Evolutionary conservation across 2,329 filamentous ascomycete genomes (phyloP).

Genomic region (Colletotrichum scovillei): DNA sequence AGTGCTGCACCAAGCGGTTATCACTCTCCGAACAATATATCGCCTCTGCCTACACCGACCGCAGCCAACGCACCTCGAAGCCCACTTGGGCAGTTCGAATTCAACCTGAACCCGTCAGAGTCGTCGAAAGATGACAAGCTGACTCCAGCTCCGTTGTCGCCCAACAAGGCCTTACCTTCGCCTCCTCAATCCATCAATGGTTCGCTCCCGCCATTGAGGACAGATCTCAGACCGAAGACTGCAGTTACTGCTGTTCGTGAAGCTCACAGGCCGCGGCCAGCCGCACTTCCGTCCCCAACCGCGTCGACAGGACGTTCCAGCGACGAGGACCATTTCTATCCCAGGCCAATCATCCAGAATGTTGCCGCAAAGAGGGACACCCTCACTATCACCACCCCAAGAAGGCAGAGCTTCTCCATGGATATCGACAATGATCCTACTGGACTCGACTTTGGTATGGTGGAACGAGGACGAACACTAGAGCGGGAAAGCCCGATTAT

Average conservation of each 20-base stretch:
- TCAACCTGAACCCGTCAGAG: conserved; percentile 42
- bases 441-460: conserved; percentile 12
- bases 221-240: conserved; percentile 34
- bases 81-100: conserved; percentile 54
- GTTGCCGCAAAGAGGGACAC: conserved; percentile 64
- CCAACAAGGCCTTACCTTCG: conserved; percentile 42
- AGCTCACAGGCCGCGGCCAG: conserved; percentile 42
- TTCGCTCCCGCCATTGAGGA: conserved; percentile 35
- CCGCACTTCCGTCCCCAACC: conserved; percentile 55
- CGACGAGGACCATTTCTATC: conserved; percentile 49
- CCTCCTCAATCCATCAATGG: conserved; percentile 48
- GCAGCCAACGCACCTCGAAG: conserved; percentile 47
- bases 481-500: not conserved
- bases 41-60: conserved; percentile 28
- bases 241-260: conserved; percentile 40
- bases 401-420: conserved; percentile 61
- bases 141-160: conserved; percentile 32
- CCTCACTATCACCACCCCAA: conserved; percentile 56
- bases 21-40: conserved; percentile 26
- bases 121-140: conserved; percentile 8
- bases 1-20: conserved; percentile 39
- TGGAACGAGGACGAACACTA: not conserved
- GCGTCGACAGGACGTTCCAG: conserved; percentile 52
- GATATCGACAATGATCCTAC: conserved; percentile 51
- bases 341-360: conserved; percentile 57